Conservation (phyloP, 2,329 filamentous ascomycete genomes). For the Penicillium griseofulvum region DNA sequence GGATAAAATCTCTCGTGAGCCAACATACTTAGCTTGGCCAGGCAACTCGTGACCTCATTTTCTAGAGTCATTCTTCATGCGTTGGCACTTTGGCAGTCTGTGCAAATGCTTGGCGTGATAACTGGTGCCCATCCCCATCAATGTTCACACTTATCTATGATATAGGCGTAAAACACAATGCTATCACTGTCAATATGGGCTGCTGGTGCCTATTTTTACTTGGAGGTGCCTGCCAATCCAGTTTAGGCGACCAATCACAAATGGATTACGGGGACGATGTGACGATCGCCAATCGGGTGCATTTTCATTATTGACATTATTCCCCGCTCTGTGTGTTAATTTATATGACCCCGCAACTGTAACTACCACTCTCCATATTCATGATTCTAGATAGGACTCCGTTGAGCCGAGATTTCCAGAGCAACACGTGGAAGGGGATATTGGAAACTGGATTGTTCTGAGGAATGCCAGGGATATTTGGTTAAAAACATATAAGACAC, state of each 20-base stretch:
- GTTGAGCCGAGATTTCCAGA: slow-evolving; percentile 1
- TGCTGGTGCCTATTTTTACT: background rate
- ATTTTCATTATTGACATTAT: background rate
- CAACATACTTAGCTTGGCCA: slow-evolving; percentile 3
- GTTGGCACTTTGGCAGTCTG: background rate
- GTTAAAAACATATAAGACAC: background rate
- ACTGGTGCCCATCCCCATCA: background rate
- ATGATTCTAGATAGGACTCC: background rate
- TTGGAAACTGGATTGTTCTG: background rate
- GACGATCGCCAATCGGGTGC: slow-evolving; percentile 11
- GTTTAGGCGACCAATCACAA: background rate
- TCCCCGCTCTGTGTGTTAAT: background rate
- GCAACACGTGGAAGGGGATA: slow-evolving; percentile 11
- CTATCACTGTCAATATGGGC: background rate
- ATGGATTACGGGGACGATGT: background rate
- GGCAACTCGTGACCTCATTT: background rate
- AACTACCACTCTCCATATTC: background rate
- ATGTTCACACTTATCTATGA: background rate
- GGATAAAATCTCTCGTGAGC: background rate
- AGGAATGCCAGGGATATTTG: slow-evolving; percentile 4
- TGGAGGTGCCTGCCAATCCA: slow-evolving; percentile 8
- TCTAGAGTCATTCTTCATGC: background rate
- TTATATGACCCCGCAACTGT: slow-evolving; percentile 10
- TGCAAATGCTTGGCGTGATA: slow-evolving; percentile 1
- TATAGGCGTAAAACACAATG: background rate